phyloP scores from a whole-genome alignment of 176 grass and related monocot species.

The Sorghum bicolor region DNA sequence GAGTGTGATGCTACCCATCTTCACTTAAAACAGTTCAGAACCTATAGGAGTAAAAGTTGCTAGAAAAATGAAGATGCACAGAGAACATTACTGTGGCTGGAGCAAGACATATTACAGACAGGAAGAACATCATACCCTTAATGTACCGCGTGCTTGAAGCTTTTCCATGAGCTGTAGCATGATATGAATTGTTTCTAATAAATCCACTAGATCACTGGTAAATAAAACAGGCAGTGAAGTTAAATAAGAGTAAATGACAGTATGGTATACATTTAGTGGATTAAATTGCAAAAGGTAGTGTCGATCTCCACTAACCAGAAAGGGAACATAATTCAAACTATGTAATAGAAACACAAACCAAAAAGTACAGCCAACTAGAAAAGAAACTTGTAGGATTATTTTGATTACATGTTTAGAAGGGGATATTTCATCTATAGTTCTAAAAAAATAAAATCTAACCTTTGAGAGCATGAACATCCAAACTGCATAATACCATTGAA shows the following conservation, averaged over 20 bases:
- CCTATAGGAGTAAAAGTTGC: conserved; percentile 8
- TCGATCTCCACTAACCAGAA: conserved; percentile 14
- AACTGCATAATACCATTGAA: neutral
- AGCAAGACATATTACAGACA: conserved; percentile 13
- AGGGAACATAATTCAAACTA: conserved; percentile 3
- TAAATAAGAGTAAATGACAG: conserved; percentile 3
- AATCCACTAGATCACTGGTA: conserved; percentile 87
- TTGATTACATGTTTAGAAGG: neutral
- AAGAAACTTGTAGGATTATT: neutral
- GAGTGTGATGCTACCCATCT: conserved; percentile 32
- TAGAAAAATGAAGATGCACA: conserved; percentile 7
- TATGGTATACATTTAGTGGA: neutral
- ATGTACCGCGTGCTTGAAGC: conserved; percentile 74
- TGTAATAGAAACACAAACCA: neutral
- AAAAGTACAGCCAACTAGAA: neutral
- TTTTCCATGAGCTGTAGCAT: conserved; percentile 95
- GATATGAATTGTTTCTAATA: conserved; percentile 89
- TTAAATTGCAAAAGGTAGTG: neutral
- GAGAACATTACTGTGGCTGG: neutral
- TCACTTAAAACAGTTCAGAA: conserved; percentile 12
- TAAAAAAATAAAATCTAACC: neutral
- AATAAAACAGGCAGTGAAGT: conserved; percentile 26
- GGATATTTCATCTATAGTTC: neutral
- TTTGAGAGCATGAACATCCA: conserved; percentile 1
- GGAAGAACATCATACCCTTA: conserved; percentile 65